Conservation (phyloP, 768 basidiomycete genomes). For the Boletales sp. region DNA sequence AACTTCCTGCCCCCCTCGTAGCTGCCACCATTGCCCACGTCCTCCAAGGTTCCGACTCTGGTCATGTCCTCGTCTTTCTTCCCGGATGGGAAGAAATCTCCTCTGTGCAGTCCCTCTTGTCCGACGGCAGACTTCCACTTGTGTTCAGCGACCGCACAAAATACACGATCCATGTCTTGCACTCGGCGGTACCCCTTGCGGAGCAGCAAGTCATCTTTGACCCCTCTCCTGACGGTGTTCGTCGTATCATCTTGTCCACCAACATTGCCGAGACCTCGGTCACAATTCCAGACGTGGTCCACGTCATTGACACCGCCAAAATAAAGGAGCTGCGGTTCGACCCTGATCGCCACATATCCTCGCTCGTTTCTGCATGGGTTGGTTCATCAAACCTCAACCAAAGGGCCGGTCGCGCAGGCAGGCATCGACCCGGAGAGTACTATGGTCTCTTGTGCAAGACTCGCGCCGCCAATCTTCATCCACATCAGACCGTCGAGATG, state of each 20-base stretch:
- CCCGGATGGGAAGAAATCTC: conserved; percentile 94
- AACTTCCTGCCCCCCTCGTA: conserved; percentile 77
- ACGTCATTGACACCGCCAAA: conserved; percentile 86
- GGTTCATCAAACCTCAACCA: conserved; percentile 89
- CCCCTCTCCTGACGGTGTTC: conserved; percentile 69
- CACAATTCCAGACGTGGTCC: conserved; percentile 93
- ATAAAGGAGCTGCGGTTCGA: conserved; percentile 90
- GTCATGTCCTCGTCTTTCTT: conserved; percentile 87
- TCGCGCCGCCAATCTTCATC: conserved; percentile 57
- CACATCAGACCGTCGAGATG: conserved; percentile 94
- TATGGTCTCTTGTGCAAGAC: conserved; percentile 73
- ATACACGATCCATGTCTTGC: conserved; percentile 75
- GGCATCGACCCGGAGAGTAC: conserved; percentile 89
- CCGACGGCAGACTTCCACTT: conserved; percentile 48
- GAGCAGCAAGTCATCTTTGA: conserved; percentile 91
- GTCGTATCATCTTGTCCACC: conserved; percentile 88
- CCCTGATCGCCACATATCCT: conserved; percentile 83
- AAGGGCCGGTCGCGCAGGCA: conserved; percentile 87
- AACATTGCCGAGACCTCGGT: conserved; percentile 96
- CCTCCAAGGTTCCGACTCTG: conserved; percentile 66
- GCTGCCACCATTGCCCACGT: conserved; percentile 81
- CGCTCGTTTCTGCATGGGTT: conserved; percentile 87
- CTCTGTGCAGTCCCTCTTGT: conserved; percentile 61
- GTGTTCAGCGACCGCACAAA: conserved; percentile 56
- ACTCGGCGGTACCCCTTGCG: conserved; percentile 82